Evolutionary conservation across 208 protist genomes (phyloP), one percentile per base, ranked within the genome.

Genomic region (Zelonia costaricensis): DNA sequence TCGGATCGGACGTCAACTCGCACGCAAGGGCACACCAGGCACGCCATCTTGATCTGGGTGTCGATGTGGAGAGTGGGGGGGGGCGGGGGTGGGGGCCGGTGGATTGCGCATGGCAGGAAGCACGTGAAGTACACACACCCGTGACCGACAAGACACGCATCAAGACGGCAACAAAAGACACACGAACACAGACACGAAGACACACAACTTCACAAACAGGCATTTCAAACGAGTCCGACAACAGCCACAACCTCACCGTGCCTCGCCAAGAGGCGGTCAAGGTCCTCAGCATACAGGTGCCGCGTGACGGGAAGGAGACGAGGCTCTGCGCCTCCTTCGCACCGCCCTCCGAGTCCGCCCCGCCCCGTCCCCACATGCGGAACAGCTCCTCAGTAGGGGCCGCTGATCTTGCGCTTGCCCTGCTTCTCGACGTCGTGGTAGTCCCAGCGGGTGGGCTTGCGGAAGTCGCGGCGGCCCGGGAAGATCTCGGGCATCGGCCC

Each of bases 401-500:
- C 91, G 58, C 86, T 92, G 49, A 86, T 75, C 71, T 88, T 92
- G 61, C 65, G 91, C 74, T 96, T 96, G 52, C 68, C 70, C 67
- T 96, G 91, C 74, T 88, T 89, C 62, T 96, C 82, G 39, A 94
- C 74, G 56, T 96, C 85, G 62, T 96, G 85, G 74, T 83, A 96
- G 73, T 96, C 91, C 91, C 91, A 96, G 42, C 91, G 70, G 6
- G 91, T 96, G 8, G 86, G 86, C 65, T 93, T 93, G 43, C 91
- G 62, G 69, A 93, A 96, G 76, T 96, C 75, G 61, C 82, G 76
- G 22, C 86, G 82, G 13, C 69, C 85, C 3, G 91, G 91, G 60
- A 96, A 96, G 76, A 96, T 96, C 82, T 93, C 85, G 23, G 91
- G 91, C 85, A 94, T 93, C 22, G 91, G 91, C 1, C 91, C 91